phyloP scores from a whole-genome alignment of 1,284 basidiomycete genomes.

The Amylostereum areolatum region DNA sequence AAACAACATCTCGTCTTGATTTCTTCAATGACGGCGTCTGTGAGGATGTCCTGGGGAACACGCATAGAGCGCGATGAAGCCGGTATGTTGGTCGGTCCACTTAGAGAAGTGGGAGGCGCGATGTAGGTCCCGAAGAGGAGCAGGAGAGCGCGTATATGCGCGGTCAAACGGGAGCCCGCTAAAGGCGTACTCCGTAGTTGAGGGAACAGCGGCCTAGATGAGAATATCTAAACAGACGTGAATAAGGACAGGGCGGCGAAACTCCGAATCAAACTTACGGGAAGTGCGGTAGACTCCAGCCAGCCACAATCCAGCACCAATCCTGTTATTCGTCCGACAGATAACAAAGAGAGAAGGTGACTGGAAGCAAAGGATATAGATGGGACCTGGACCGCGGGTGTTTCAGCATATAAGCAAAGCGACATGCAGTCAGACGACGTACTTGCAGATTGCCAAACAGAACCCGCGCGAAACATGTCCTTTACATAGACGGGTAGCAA shows the following conservation, averaged over 20 bases:
- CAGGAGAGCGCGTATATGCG: conserved; percentile 73
- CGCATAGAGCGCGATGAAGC: conserved; percentile 55
- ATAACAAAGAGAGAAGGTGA: conserved; percentile 78
- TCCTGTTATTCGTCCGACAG: conserved; percentile 85
- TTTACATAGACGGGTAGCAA: conserved; percentile 83
- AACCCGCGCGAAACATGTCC: conserved; percentile 78
- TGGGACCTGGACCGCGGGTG: conserved; percentile 77
- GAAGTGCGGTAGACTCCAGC: conserved; percentile 82
- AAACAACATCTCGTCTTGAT: conserved; percentile 81
- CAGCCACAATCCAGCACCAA: conserved; percentile 91
- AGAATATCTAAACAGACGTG: conserved; percentile 63
- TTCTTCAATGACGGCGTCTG: conserved; percentile 72
- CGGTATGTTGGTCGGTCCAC: conserved; percentile 54
- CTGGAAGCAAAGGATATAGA: conserved; percentile 90
- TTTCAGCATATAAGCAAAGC: conserved; percentile 7
- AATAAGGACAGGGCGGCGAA: conserved; percentile 1
- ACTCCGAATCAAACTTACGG: conserved; percentile 47
- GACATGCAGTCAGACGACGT: conserved; percentile 11
- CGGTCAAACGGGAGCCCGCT: conserved; percentile 70
- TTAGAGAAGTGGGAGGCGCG: conserved; percentile 68
- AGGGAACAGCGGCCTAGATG: conserved; percentile 80
- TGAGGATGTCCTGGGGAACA: conserved; percentile 71
- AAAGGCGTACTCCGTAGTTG: conserved; percentile 78
- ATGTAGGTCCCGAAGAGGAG: conserved; percentile 77
- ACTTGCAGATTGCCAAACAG: conserved; percentile 91